Evolutionary conservation across 768 basidiomycete species (phyloP).

Genomic region (Suillus tomentosus): DNA sequence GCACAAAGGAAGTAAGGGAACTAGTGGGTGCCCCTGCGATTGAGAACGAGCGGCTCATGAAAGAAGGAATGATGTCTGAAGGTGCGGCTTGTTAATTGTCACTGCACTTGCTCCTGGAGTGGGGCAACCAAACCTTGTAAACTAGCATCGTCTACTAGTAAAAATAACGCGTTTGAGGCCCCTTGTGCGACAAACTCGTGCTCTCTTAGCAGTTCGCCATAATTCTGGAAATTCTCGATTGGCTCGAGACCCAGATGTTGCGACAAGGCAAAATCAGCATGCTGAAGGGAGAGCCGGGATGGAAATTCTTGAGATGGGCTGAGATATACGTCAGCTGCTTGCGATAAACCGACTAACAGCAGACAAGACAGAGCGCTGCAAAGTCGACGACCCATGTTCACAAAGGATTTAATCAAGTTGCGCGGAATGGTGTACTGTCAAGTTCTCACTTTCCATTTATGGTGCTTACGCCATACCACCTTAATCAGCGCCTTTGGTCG

Average conservation of each 20-base stretch:
- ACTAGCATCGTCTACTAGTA: conserved; percentile 58
- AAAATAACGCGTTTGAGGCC: conserved; percentile 47
- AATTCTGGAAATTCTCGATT: conserved; percentile 52
- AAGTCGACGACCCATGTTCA: conserved; percentile 23
- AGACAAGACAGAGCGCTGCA: conserved; percentile 27
- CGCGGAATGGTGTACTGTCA: not conserved
- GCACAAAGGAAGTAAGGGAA: conserved; percentile 51
- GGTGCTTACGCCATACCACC: not conserved
- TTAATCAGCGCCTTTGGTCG: not conserved
- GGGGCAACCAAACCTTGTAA: conserved; percentile 48
- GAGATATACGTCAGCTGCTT: conserved; percentile 62
- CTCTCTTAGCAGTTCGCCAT: conserved; percentile 35
- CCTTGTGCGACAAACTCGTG: conserved; percentile 61
- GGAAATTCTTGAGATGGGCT: conserved; percentile 45
- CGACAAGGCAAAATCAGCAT: conserved; percentile 62
- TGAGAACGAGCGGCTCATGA: conserved; percentile 51
- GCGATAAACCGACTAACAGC: conserved; percentile 38
- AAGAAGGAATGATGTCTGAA: conserved; percentile 60
- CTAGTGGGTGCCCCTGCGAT: conserved; percentile 33
- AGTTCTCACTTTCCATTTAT: not conserved
- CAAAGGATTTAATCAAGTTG: not conserved
- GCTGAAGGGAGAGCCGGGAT: conserved; percentile 47
- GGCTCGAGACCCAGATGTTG: conserved; percentile 73
- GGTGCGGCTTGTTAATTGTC: not conserved
- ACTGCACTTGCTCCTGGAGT: conserved; percentile 9